These are phyloP conservation scores for Saccharata proteae DNA, from an alignment of 2,329 filamentous ascomycete species.

Conservation along the genomic window DNA sequence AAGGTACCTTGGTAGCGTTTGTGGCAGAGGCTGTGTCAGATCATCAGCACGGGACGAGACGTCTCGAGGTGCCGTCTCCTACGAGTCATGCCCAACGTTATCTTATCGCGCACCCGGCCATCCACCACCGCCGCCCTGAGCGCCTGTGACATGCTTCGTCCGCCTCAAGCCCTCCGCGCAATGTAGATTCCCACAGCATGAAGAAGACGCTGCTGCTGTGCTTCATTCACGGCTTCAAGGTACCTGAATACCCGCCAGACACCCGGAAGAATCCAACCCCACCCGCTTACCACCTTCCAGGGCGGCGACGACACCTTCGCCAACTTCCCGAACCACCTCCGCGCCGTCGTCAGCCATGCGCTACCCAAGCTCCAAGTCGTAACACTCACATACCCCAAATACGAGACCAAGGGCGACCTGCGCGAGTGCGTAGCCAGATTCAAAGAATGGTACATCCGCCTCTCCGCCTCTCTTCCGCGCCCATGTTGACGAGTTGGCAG, in stretches of 20 bases:
- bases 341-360: slow-evolving; percentile 48
- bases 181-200: no score
- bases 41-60: no score
- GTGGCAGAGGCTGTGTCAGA: no score
- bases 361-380: slow-evolving; percentile 59
- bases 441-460: slow-evolving; percentile 52
- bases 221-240: slow-evolving; percentile 85
- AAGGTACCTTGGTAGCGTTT: no score
- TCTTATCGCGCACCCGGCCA: no score
- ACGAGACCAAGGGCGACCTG: slow-evolving; percentile 70
- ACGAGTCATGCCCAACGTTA: no score
- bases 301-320: slow-evolving; percentile 71
- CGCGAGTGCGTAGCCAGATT: slow-evolving; percentile 59
- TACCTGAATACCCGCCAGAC: slow-evolving; percentile 18
- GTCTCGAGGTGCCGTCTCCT: no score
- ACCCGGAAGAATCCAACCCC: background rate
- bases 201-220: slow-evolving; percentile 71
- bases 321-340: slow-evolving; percentile 61
- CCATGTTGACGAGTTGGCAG: slow-evolving; percentile 29
- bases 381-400: slow-evolving; percentile 63
- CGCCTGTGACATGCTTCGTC: no score
- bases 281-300: slow-evolving; percentile 26
- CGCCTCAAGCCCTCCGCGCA: no score
- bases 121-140: no score
- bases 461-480: background rate